These are phyloP conservation scores for Nakazawaea wickerhamii DNA, from an alignment of 805 yeast genomes.

Conservation along the genomic window DNA sequence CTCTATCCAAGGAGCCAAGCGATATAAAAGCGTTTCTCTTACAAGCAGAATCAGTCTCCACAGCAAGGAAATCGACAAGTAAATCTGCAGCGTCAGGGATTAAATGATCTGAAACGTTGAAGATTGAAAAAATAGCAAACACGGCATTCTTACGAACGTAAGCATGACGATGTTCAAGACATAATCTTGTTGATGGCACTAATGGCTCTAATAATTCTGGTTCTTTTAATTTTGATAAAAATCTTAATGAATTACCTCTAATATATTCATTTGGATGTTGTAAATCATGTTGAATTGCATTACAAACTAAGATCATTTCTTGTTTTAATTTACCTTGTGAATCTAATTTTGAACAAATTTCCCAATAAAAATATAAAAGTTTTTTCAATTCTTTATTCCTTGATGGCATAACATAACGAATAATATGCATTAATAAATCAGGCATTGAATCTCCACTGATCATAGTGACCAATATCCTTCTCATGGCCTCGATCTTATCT, in stretches of 20 bases:
- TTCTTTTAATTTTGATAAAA: slow-evolving; percentile 84
- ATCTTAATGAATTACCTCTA: slow-evolving; percentile 91
- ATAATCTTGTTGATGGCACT: slow-evolving; percentile 85
- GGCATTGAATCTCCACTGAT: slow-evolving; percentile 92
- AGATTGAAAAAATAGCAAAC: slow-evolving; percentile 81
- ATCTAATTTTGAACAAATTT: slow-evolving; percentile 89
- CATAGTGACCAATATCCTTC: slow-evolving; percentile 76
- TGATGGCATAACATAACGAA: slow-evolving; percentile 96
- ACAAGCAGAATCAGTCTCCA: slow-evolving; percentile 90
- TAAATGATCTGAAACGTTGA: slow-evolving; percentile 76
- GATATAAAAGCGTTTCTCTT: slow-evolving; percentile 93
- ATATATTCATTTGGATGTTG: slow-evolving; percentile 98
- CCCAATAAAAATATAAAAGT: slow-evolving; percentile 94
- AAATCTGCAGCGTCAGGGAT: slow-evolving; percentile 95
- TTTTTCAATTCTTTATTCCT: slow-evolving; percentile 87
- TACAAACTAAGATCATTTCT: slow-evolving; percentile 97
- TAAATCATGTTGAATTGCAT: slow-evolving; percentile 93
- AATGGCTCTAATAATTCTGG: slow-evolving; percentile 92
- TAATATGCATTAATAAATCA: slow-evolving; percentile 90
- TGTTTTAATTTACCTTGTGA: slow-evolving; percentile 88
- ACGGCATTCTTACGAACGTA: slow-evolving; percentile 97
- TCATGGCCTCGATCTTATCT: slow-evolving; percentile 85
- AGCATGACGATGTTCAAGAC: slow-evolving; percentile 95
- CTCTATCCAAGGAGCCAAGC: slow-evolving; percentile 76
- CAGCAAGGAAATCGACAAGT: slow-evolving; percentile 61